These are phyloP conservation scores for Leavenworthia alabamica DNA, from an alignment of 345 rosid species.

Conservation along the genomic window DNA sequence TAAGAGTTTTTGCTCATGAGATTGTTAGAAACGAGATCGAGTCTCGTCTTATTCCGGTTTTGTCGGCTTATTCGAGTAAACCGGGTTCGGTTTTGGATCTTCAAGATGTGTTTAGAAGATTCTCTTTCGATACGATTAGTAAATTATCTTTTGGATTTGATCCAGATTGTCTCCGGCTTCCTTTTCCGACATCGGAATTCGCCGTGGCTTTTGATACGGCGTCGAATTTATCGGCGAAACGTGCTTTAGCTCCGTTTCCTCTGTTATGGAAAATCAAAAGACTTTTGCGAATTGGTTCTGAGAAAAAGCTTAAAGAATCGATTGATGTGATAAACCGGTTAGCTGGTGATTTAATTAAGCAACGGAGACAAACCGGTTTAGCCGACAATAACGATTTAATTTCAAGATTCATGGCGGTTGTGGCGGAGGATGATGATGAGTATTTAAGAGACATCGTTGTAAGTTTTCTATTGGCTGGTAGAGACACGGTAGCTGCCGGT, in stretches of 20 bases:
- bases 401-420: conserved; percentile 54
- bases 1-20: conserved; percentile 48
- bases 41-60: conserved; percentile 41
- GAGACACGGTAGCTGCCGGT: conserved; percentile 68
- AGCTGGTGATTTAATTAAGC: conserved; percentile 40
- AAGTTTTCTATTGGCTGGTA: conserved; percentile 67
- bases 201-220: conserved; percentile 59
- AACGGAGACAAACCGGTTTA: conserved; percentile 36
- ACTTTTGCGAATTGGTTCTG: conserved; percentile 48
- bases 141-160: conserved; percentile 62
- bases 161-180: conserved; percentile 45
- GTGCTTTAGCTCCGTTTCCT: conserved; percentile 41
- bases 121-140: conserved; percentile 60
- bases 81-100: conserved; percentile 20
- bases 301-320: conserved; percentile 48
- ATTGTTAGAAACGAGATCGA: conserved; percentile 45
- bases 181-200: conserved; percentile 44
- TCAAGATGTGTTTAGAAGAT: conserved; percentile 59
- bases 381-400: conserved; percentile 39
- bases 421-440: conserved; percentile 40
- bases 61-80: background rate
- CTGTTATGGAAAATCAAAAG: conserved; percentile 52
- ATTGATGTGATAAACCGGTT: conserved; percentile 39
- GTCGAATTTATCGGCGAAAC: conserved; percentile 42
- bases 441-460: conserved; percentile 60